Evolutionary conservation across 2,329 filamentous ascomycete genomes (phyloP), one percentile per base, ranked within the genome.

Genomic region (Xylariaceae sp.): DNA sequence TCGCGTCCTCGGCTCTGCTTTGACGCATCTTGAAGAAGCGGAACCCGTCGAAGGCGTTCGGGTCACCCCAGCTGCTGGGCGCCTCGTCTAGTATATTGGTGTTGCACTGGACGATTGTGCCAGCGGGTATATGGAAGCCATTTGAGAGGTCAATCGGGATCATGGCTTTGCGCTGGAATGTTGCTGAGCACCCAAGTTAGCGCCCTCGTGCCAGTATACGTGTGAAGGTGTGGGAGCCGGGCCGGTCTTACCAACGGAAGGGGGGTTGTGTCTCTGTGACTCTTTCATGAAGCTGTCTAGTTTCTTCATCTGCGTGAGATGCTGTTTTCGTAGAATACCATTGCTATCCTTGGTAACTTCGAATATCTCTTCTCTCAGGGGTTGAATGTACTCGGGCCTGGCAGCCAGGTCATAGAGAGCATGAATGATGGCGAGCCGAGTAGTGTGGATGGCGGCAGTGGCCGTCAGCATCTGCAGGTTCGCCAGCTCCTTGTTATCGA

Each of bases 351-450:
- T 65, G 3, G 65, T 63, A 3, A 61, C 60, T 19, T 61, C 63
- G 6, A 58, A 19, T 27, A 74, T 73, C 60, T 78, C 75, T 27
- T 72, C 63, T 7, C 74, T 69, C 27, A 77, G 61, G 3, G 71
- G 70, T 34, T 74, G 68, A 30, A 76, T 62, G 58, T 72, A 74
- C 60, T 79, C 74, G 0, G 72, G 74, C 9, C 59, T 57, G 11
- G 70, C 66, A 2, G 67, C 68, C 2, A 79, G 64, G 53, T 79
- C 74, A 53, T 72, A 74, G 39, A 79, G 60, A 2, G 41, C 69
- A 60, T 52, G 75, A 1, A 70, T 71, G 4, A 68, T 56, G 2
- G 69, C 62, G 34, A 68, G 58, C 8, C 67, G 58, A 0, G 68
- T 72, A 0, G 70, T 71, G 47, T 71, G 67, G 11, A 74, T 72